Conservation (phyloP, 2,329 filamentous ascomycete species). For the Trichophyton mentagrophytes region DNA sequence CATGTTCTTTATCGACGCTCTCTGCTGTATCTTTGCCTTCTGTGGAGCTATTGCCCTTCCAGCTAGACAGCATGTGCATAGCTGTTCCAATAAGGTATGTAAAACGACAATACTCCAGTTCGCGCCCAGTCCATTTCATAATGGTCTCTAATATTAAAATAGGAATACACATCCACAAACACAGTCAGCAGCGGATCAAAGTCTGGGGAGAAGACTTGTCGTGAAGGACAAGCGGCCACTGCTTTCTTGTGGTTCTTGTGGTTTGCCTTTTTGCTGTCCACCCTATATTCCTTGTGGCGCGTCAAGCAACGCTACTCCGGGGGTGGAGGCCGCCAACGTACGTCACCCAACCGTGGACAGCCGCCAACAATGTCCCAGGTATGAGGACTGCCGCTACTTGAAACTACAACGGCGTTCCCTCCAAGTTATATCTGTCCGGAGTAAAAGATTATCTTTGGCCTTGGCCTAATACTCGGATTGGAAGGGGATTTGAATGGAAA, state of each 20-base stretch:
- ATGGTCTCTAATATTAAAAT: not conserved
- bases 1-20: constrained; percentile 31
- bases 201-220: constrained; percentile 31
- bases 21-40: constrained; percentile 40
- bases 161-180: constrained; percentile 27
- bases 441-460: not conserved
- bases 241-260: constrained; percentile 43
- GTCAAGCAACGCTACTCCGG: constrained; percentile 18
- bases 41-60: constrained; percentile 38
- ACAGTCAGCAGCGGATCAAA: constrained; percentile 34
- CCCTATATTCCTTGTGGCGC: constrained; percentile 29
- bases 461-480: not conserved
- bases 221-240: constrained; percentile 38
- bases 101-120: not conserved
- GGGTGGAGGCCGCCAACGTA: constrained; percentile 10
- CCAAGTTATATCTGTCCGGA: not conserved
- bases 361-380: constrained; percentile 14
- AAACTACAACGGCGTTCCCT: not conserved
- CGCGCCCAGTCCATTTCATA: not conserved
- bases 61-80: constrained; percentile 32
- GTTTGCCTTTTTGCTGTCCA: constrained; percentile 31
- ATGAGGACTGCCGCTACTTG: not conserved
- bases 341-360: not conserved
- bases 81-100: constrained; percentile 36
- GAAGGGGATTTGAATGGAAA: not conserved